Conservation (phyloP, 2,329 filamentous ascomycete genomes). For the Orbilia quercus region DNA sequence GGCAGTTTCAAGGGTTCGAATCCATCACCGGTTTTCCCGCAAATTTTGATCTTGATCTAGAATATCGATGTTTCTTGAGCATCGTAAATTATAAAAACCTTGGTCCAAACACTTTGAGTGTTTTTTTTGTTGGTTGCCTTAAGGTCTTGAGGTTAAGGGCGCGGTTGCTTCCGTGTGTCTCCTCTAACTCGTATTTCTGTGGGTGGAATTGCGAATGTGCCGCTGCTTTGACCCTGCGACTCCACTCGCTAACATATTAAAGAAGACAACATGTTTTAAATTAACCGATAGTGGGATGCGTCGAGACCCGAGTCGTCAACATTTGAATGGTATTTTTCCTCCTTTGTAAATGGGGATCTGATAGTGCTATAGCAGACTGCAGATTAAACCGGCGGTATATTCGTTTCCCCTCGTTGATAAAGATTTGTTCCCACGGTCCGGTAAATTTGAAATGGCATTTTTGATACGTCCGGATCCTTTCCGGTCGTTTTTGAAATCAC, state of each 20-base stretch:
- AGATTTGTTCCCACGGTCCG: slow-evolving; percentile 21
- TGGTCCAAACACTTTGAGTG: slow-evolving; percentile 3
- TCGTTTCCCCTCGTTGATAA: slow-evolving; percentile 33
- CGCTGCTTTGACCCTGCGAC: slow-evolving; percentile 24
- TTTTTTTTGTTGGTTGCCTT: slow-evolving; percentile 9
- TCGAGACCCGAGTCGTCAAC: slow-evolving; percentile 8
- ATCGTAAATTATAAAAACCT: not conserved
- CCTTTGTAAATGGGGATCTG: too few relatives aligned
- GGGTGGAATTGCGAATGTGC: slow-evolving; percentile 28
- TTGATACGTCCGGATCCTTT: not conserved
- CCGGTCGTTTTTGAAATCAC: not conserved
- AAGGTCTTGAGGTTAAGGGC: not conserved
- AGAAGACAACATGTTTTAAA: slow-evolving; percentile 17
- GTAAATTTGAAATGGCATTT: slow-evolving; percentile 25
- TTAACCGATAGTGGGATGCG: slow-evolving; percentile 27
- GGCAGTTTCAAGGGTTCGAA: slow-evolving; percentile 31
- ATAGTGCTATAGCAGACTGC: too few relatives aligned
- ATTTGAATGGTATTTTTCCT: too few relatives aligned
- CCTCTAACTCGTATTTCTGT: not conserved
- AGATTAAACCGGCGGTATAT: too few relatives aligned
- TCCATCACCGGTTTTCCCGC: not conserved
- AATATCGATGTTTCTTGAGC: not conserved
- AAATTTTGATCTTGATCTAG: slow-evolving; percentile 5
- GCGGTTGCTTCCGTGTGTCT: slow-evolving; percentile 16
- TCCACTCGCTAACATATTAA: slow-evolving; percentile 36